A percentile compares a stretch with the other conserved stretches of the same genome.
Conservation (phyloP, 129 eudicot species). For the Flaveria linearis region DNA sequence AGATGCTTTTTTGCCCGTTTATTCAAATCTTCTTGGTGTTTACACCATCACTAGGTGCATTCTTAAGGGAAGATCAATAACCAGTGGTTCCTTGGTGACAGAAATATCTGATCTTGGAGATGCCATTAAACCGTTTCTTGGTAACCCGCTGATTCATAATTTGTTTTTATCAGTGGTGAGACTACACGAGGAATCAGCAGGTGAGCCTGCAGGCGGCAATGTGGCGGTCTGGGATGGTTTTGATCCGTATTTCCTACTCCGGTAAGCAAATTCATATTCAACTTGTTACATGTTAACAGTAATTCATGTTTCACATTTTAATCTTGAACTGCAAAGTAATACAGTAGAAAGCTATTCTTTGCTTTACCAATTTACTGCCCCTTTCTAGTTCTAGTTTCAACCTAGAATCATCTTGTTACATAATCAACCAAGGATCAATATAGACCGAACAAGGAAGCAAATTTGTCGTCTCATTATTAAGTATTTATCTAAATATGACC, state of each 20-base stretch:
- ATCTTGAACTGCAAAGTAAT: conserved; percentile 16
- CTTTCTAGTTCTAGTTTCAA: not conserved
- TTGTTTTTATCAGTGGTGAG: conserved; percentile 51
- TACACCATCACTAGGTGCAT: conserved; percentile 66
- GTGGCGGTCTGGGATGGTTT: conserved; percentile 62
- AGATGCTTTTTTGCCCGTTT: conserved; percentile 84
- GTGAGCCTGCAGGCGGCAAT: conserved; percentile 27
- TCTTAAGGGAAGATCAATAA: conserved; percentile 25
- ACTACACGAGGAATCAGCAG: conserved; percentile 50
- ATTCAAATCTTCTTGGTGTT: conserved; percentile 79
- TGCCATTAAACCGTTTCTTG: conserved; percentile 58
- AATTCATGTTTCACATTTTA: conserved; percentile 11
- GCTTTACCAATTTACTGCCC: not conserved
- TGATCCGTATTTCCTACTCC: conserved; percentile 74
- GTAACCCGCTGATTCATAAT: conserved; percentile 64
- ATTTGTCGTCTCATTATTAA: too few relatives aligned
- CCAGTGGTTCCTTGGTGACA: conserved; percentile 26
- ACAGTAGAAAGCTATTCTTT: conserved; percentile 1
- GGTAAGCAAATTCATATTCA: conserved; percentile 31
- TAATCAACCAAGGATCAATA: not conserved
- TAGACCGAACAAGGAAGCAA: not conserved
- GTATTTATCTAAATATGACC: too few relatives aligned
- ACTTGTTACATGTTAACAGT: conserved; percentile 18
- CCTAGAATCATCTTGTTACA: not conserved
- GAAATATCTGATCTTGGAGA: conserved; percentile 59